Conservation (phyloP, 1,284 basidiomycete species). For the Trametes versicolor region DNA sequence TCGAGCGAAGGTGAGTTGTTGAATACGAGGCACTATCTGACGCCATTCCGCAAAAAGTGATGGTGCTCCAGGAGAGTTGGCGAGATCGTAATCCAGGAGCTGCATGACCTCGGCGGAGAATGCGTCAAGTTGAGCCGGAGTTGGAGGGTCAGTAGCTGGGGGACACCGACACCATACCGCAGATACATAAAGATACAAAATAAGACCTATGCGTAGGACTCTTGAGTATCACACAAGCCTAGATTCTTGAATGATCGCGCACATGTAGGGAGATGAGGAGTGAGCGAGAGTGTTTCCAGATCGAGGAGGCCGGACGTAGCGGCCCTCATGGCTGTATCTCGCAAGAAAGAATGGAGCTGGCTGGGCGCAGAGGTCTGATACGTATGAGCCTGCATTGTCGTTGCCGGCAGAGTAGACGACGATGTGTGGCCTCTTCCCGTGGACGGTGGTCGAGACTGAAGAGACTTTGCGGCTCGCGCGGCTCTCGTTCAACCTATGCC, state of each 20-base stretch:
- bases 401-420: background rate
- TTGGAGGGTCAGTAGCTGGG: too few species aligned
- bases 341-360: background rate
- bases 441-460: too few species aligned
- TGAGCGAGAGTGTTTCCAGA: conserved; percentile 5
- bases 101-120: background rate
- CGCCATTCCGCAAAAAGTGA: background rate
- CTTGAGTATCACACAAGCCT: background rate
- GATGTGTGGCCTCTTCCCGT: background rate
- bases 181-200: too few species aligned
- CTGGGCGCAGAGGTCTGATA: too few species aligned
- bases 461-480: too few species aligned
- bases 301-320: conserved; percentile 1
- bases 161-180: too few species aligned
- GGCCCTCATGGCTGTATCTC: background rate
- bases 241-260: too few species aligned
- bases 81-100: background rate
- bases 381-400: too few species aligned
- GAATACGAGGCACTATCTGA: background rate
- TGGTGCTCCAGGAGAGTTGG: background rate
- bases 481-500: too few species aligned
- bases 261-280: background rate
- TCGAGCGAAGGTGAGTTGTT: background rate
- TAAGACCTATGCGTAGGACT: background rate
- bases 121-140: background rate